A percentile compares a stretch with the other conserved stretches of the same genome.
phyloP scores from a whole-genome alignment of 2,329 filamentous ascomycete species.

The Capronia americana region DNA sequence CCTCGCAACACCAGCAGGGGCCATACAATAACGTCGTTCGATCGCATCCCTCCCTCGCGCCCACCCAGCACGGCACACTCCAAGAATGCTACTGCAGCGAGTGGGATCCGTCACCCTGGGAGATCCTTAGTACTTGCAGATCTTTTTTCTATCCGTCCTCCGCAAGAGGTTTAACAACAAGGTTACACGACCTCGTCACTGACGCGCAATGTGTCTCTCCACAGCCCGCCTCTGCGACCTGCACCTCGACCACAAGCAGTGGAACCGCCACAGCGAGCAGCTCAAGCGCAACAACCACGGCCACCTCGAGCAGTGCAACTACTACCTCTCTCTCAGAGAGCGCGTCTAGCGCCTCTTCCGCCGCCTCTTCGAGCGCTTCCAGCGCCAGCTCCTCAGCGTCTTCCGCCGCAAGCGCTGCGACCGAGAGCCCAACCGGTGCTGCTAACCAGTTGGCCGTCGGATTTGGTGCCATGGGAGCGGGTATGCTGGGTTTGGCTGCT shows the following conservation, averaged over 20 bases:
- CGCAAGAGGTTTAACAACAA: not conserved
- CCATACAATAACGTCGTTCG: not conserved
- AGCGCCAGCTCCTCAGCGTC: conserved; percentile 9
- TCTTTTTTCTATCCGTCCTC: too few species aligned
- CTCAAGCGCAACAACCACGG: conserved; percentile 30
- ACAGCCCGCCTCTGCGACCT: conserved; percentile 25
- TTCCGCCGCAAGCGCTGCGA: conserved; percentile 12
- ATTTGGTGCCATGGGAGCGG: conserved; percentile 29
- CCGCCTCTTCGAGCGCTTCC: not conserved
- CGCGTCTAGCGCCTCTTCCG: conserved; percentile 16
- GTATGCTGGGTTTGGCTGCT: conserved; percentile 33
- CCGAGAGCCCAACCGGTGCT: conserved; percentile 25
- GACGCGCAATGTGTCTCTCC: not conserved
- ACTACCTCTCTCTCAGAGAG: conserved; percentile 18
- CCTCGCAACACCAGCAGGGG: not conserved
- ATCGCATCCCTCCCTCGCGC: conserved; percentile 15
- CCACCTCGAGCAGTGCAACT: conserved; percentile 26
- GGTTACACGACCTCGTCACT: not conserved
- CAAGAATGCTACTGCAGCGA: too few species aligned
- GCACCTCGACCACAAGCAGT: conserved; percentile 28
- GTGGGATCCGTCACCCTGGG: too few species aligned
- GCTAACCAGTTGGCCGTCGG: conserved; percentile 21
- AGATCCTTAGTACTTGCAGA: too few species aligned
- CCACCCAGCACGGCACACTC: not conserved
- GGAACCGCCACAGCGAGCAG: conserved; percentile 26